Evolutionary conservation across 495 filamentous ascomycete species (phyloP), one percentile per base, ranked within the genome.

Genomic region (Rhizodiscina lignyota): DNA sequence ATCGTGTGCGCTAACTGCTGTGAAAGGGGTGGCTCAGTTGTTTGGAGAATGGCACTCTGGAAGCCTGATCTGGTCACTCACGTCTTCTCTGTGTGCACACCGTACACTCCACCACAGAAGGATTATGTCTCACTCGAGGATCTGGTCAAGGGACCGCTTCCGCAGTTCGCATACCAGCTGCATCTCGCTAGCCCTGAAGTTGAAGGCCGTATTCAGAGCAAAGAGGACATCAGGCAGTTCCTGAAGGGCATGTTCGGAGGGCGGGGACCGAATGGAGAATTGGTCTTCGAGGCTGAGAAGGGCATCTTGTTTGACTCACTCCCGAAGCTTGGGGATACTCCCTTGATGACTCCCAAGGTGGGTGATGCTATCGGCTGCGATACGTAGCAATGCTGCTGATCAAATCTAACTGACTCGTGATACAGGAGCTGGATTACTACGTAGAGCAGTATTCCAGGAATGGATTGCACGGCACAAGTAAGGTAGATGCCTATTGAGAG

Each of bases 141-240:
- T 2, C 40, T 83, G 2, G 68, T 79, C 4, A 48, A 56, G 6
- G 48, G 56, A n/a, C 31, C 41, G 15, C 39, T 77, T 26, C 83
- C 83, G n/a, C 73, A 80, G 43, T 83, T 83, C 49, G 62, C 45
- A 15, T 96, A 96, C 52, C 87, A 96, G 59, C 44, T 91, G 24
- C 82, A 85, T 23, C 67, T 96, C 21, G 63, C 60, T 0, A 67
- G 72, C 18, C 66, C 67, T 0, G 70, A 77, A 8, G 59, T 87
- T 15, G 79, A 87, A 48, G 56, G 56, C 19, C 50, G 55, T 4
- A 47, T 86, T 17, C 53, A 54, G 4, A 61, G 65, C 5, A 64
- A 64, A 37, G 66, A 66, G 3, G 61, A 70, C 26, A 68, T 87
- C 17, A 62, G 66, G 36, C 64, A 67, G 41, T 80, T 91, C 37